These are phyloP conservation scores for Trypanosoma boissoni DNA, from an alignment of 208 protist species.

Conservation along the genomic window DNA sequence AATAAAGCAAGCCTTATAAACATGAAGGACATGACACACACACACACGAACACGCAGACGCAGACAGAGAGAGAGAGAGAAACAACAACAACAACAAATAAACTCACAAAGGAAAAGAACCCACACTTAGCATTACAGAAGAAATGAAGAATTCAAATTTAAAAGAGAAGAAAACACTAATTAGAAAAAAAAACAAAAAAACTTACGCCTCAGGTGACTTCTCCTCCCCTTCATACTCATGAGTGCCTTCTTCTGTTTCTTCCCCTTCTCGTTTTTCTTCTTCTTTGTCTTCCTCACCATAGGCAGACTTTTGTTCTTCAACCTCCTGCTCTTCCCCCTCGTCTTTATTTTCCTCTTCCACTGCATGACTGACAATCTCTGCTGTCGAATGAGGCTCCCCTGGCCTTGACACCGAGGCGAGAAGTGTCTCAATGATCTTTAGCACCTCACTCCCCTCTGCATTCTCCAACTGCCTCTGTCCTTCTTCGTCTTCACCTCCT, in stretches of 20 bases:
- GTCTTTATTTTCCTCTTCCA: background rate
- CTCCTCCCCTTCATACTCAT: slow-evolving; percentile 4
- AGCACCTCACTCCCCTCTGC: too few species aligned
- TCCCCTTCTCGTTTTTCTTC: slow-evolving; percentile 4
- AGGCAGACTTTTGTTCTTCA: background rate
- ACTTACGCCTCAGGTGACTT: background rate
- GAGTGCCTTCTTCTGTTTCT: background rate
- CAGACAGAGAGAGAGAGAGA: background rate
- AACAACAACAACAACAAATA: too few species aligned
- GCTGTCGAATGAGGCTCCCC: too few species aligned
- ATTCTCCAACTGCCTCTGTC: too few species aligned
- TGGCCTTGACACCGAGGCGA: too few species aligned
- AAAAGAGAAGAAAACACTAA: background rate
- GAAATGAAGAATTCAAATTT: background rate
- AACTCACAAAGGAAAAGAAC: too few species aligned
- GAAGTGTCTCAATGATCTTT: too few species aligned
- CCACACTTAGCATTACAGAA: too few species aligned
- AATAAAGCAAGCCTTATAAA: background rate
- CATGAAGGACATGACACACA: background rate
- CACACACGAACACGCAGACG: background rate
- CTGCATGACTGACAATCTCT: background rate
- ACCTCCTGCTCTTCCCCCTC: background rate
- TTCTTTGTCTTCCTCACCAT: too few species aligned
- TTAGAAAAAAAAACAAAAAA: background rate
- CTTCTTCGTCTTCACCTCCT: background rate